Percentiles rank a stretch among this genome's conserved stretches.
These are phyloP conservation scores for Euphorbia peplus DNA, from an alignment of 345 rosid genomes.

Conservation along the genomic window DNA sequence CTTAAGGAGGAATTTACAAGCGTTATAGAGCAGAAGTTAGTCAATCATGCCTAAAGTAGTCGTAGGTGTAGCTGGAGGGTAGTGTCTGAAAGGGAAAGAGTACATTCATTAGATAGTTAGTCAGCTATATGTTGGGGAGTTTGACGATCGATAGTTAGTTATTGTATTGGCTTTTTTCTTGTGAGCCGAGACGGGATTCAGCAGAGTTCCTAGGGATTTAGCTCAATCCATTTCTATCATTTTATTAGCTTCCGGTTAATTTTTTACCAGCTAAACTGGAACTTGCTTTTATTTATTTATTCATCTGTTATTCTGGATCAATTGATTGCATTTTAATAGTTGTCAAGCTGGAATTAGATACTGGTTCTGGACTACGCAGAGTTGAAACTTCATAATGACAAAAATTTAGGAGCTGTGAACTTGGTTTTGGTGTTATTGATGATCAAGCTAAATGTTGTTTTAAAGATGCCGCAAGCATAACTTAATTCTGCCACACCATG, in stretches of 20 bases:
- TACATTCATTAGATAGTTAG: background rate
- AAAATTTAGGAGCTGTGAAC: background rate
- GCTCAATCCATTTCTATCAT: background rate
- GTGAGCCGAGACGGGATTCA: background rate
- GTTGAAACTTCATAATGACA: background rate
- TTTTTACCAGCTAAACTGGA: background rate
- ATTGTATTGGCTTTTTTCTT: background rate
- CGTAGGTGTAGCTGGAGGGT: background rate
- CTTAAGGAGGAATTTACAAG: background rate
- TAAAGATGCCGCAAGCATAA: conserved; percentile 10
- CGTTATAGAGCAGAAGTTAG: background rate
- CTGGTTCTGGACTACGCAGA: background rate
- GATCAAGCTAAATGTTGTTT: background rate
- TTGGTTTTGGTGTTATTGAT: background rate
- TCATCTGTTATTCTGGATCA: background rate
- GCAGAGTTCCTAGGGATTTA: background rate
- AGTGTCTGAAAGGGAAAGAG: background rate
- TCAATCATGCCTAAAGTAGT: background rate
- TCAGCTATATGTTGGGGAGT: background rate
- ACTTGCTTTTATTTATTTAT: background rate
- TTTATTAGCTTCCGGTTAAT: no score
- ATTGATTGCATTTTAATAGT: background rate
- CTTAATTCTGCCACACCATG: conserved; percentile 5
- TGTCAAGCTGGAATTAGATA: background rate
- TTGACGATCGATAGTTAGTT: background rate